Percentiles rank a stretch among this genome's conserved stretches.
phyloP scores from a whole-genome alignment of 2,329 filamentous ascomycete species.

The Colletotrichum horii region DNA sequence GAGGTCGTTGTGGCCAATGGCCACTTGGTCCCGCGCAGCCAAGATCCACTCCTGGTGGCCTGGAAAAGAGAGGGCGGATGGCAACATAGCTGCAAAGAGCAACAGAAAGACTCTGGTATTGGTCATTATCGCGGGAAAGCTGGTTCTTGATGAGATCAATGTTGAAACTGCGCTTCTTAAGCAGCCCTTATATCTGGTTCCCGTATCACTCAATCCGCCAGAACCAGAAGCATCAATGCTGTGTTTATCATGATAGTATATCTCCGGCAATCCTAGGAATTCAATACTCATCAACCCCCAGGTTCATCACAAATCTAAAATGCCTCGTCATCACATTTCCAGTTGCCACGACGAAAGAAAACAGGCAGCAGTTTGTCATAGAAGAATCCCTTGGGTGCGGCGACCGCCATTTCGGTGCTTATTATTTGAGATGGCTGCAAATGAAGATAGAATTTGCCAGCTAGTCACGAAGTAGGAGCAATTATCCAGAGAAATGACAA shows the following conservation, averaged over 20 bases:
- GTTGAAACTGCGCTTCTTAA: neutral
- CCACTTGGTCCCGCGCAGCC: neutral
- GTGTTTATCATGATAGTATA: too few species aligned
- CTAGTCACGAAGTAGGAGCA: neutral
- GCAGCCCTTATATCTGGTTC: neutral
- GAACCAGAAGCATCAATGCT: too few species aligned
- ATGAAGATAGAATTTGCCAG: neutral
- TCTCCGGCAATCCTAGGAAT: too few species aligned
- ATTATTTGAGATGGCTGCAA: neutral
- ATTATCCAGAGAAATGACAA: neutral
- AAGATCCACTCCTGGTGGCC: neutral
- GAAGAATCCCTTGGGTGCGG: neutral
- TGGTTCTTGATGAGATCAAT: neutral
- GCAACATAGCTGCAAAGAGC: neutral
- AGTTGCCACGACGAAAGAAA: neutral
- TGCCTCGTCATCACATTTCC: neutral
- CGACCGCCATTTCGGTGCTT: neutral
- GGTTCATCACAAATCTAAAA: neutral
- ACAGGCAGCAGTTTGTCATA: neutral
- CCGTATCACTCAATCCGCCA: too few species aligned
- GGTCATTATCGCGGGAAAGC: neutral
- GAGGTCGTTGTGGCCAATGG: neutral
- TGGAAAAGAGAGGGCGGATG: neutral
- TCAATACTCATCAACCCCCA: too few species aligned
- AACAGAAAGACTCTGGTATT: neutral